phyloP scores from a whole-genome alignment of 2,329 filamentous ascomycete genomes.

The Eutypa lata region DNA sequence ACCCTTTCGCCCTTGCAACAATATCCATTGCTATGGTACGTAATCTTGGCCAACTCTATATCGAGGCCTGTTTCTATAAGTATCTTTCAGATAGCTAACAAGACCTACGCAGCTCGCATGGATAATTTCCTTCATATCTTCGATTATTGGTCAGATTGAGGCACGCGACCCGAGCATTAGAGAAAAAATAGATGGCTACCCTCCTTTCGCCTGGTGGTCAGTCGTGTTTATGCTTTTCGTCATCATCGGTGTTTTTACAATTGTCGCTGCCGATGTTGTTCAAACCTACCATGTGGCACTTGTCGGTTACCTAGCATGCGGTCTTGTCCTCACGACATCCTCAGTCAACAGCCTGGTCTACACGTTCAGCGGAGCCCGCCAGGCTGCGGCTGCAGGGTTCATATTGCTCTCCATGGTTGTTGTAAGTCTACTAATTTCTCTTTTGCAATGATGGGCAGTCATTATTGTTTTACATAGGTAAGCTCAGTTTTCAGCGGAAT shows the following conservation, averaged over 20 bases:
- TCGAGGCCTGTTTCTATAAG: background rate
- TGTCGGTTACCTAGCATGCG: constrained; percentile 80
- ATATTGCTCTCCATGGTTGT: constrained; percentile 91
- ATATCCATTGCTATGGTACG: constrained; percentile 87
- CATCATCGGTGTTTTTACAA: constrained; percentile 75
- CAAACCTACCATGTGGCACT: constrained; percentile 90
- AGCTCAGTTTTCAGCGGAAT: background rate
- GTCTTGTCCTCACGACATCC: constrained; percentile 80
- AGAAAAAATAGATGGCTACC: constrained; percentile 53
- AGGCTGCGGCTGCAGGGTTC: constrained; percentile 88
- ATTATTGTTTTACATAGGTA: background rate
- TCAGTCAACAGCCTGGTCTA: constrained; percentile 86
- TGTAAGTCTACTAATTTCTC: constrained; percentile 51
- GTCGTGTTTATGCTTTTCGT: constrained; percentile 81
- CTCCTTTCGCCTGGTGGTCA: constrained; percentile 91
- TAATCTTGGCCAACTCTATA: constrained; percentile 31
- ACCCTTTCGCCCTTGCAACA: constrained; percentile 93
- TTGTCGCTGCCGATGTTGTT: constrained; percentile 79
- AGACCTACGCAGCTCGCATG: constrained; percentile 71
- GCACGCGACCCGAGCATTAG: constrained; percentile 14
- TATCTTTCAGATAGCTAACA: constrained; percentile 6
- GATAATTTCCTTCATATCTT: constrained; percentile 87
- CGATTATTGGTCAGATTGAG: constrained; percentile 67
- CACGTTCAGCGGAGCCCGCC: constrained; percentile 65
- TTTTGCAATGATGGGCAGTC: background rate